A percentile compares a stretch with the other conserved stretches of the same genome.
Evolutionary conservation across 2,329 filamentous ascomycete genomes (phyloP).

Genomic region (Aspergillus pseudoglaucus): DNA sequence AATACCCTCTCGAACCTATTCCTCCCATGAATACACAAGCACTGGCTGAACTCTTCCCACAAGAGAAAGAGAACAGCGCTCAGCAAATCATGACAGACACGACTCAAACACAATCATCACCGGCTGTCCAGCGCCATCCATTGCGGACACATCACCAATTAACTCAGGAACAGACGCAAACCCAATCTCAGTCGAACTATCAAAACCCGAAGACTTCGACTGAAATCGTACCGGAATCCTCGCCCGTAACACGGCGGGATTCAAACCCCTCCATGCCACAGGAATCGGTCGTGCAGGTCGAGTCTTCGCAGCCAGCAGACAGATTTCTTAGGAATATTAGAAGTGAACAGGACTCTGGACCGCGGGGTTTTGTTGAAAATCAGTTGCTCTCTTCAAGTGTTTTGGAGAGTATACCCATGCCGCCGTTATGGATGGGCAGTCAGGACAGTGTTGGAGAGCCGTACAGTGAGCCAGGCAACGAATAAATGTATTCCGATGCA

Average conservation of each 20-base stretch:
- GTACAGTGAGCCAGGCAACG: conserved; percentile 23
- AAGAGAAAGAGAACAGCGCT: conserved; percentile 18
- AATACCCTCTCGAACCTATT: conserved; percentile 32
- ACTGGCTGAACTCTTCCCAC: conserved; percentile 33
- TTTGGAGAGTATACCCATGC: conserved; percentile 39
- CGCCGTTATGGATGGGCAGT: conserved; percentile 32
- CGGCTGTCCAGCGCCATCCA: conserved; percentile 3
- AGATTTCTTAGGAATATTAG: conserved; percentile 10
- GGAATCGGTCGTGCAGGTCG: conserved; percentile 31
- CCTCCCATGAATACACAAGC: conserved; percentile 31
- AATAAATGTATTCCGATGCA: too few relatives aligned
- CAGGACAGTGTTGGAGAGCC: conserved; percentile 34
- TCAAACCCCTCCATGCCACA: conserved; percentile 12
- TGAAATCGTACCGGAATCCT: conserved; percentile 36
- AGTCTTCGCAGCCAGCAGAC: conserved; percentile 35
- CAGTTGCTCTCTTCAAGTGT: conserved; percentile 37
- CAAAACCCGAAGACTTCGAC: conserved; percentile 18
- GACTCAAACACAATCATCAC: conserved; percentile 6
- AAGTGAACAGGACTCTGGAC: conserved; percentile 7
- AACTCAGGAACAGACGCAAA: conserved; percentile 2
- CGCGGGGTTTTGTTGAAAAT: conserved; percentile 23
- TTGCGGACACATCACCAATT: conserved; percentile 5
- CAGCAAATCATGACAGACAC: conserved; percentile 6
- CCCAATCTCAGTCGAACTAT: conserved; percentile 16
- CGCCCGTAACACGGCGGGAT: conserved; percentile 21